These are phyloP conservation scores for Orbilia ellipsospora DNA, from an alignment of 2,329 filamentous ascomycete species.

Conservation along the genomic window DNA sequence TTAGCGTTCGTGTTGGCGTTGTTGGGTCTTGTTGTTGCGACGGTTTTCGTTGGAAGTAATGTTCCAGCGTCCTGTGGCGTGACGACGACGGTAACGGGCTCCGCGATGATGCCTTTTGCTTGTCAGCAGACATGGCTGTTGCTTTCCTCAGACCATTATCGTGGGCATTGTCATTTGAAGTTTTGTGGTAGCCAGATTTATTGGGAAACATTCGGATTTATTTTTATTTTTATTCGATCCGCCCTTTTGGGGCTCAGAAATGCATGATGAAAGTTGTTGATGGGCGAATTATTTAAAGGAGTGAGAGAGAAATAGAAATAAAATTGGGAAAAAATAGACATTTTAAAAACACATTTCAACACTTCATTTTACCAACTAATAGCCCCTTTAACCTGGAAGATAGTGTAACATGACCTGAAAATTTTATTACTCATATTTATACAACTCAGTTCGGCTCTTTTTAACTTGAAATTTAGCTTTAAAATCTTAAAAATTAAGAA, in stretches of 20 bases:
- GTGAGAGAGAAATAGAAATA: background rate
- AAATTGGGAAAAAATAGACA: slow-evolving; percentile 13
- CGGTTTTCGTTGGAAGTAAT: slow-evolving; percentile 23
- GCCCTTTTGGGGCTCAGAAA: slow-evolving; percentile 8
- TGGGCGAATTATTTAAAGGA: slow-evolving; percentile 10
- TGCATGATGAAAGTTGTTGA: background rate
- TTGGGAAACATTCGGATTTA: slow-evolving; percentile 17
- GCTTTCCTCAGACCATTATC: slow-evolving; percentile 14
- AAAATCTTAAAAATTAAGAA: background rate
- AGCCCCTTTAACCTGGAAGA: background rate
- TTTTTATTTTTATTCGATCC: background rate
- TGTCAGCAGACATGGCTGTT: slow-evolving; percentile 11
- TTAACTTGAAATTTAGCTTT: background rate
- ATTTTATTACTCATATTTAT: background rate
- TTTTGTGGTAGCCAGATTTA: slow-evolving; percentile 13
- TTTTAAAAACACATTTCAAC: slow-evolving; percentile 11
- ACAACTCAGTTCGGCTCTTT: background rate
- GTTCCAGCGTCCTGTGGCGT: slow-evolving; percentile 23
- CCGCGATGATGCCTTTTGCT: slow-evolving; percentile 6
- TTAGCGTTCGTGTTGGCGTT: slow-evolving; percentile 1
- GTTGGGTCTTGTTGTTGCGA: slow-evolving; percentile 17
- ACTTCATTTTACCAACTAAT: slow-evolving; percentile 9
- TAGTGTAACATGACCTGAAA: background rate
- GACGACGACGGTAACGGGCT: slow-evolving; percentile 13
- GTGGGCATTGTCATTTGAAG: slow-evolving; percentile 17